Conservation (phyloP, 176 grass and related monocot species). For the Rhynchospora pubera region DNA sequence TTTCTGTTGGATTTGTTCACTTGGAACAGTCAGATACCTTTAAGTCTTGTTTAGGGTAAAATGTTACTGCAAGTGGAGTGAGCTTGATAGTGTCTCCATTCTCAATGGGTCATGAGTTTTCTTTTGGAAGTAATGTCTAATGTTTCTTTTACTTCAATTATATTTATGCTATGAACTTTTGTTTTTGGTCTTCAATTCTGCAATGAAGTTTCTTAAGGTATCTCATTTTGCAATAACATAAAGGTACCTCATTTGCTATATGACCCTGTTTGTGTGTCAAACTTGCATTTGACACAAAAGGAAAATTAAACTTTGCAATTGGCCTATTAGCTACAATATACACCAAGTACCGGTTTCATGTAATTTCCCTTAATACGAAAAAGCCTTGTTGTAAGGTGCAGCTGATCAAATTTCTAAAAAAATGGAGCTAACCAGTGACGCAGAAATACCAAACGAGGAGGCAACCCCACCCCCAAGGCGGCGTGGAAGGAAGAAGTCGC, state of each 20-base stretch:
- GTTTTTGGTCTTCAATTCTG: neutral
- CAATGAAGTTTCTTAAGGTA: neutral
- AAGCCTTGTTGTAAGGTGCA: conserved; percentile 30
- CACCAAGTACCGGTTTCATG: neutral
- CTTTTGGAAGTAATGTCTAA: neutral
- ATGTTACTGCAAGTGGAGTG: neutral
- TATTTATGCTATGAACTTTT: neutral
- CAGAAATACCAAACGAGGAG: conserved; percentile 17
- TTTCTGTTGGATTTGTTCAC: neutral
- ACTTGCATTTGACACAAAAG: neutral
- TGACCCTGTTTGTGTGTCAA: neutral
- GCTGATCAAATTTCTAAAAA: conserved; percentile 31
- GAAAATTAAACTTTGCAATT: neutral
- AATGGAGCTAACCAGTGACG: conserved; percentile 25
- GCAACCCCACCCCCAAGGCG: conserved; percentile 31
- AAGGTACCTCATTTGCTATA: neutral
- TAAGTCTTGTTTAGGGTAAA: neutral
- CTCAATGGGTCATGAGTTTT: neutral
- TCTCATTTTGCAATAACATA: neutral
- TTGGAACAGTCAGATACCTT: neutral
- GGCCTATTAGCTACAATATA: neutral
- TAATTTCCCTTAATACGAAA: conserved; percentile 14
- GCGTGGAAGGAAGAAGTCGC: conserved; percentile 66
- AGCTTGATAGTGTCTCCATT: neutral
- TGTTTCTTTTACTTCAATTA: neutral